Conservation (phyloP, 345 rosid species). For the Conringia planisiliqua region DNA sequence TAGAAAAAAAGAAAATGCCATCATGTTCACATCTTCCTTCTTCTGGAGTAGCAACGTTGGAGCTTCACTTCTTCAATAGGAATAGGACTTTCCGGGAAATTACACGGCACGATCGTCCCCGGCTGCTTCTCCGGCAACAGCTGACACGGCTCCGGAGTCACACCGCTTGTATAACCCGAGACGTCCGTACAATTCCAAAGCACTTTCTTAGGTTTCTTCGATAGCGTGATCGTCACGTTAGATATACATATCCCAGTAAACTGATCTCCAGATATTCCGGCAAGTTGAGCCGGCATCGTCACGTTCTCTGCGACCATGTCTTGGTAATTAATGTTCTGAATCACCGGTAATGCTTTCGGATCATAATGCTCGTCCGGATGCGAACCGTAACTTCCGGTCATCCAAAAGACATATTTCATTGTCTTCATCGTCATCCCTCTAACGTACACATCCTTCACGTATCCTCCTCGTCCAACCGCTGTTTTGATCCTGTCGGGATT, state of each 20-base stretch:
- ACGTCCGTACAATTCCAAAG: slow-evolving; percentile 84
- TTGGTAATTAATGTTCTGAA: slow-evolving; percentile 57
- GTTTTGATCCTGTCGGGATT: slow-evolving; percentile 54
- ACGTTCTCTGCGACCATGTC: slow-evolving; percentile 78
- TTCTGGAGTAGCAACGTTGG: slow-evolving; percentile 42
- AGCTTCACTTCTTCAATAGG: slow-evolving; percentile 48
- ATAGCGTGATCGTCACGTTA: slow-evolving; percentile 57
- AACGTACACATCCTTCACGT: slow-evolving; percentile 68
- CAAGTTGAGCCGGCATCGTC: slow-evolving; percentile 57
- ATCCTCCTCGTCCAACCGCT: slow-evolving; percentile 74
- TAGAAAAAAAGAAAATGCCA: neutral
- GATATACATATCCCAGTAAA: slow-evolving; percentile 79
- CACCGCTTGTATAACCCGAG: slow-evolving; percentile 53
- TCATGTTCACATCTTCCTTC: slow-evolving; percentile 30
- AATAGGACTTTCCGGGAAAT: slow-evolving; percentile 55
- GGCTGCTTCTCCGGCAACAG: slow-evolving; percentile 44
- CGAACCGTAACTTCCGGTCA: slow-evolving; percentile 76
- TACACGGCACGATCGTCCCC: slow-evolving; percentile 37
- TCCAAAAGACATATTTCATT: slow-evolving; percentile 87
- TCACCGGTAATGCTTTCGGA: slow-evolving; percentile 62
- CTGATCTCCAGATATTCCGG: slow-evolving; percentile 55
- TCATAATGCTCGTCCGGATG: slow-evolving; percentile 72
- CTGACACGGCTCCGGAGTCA: slow-evolving; percentile 59
- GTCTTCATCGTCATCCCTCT: slow-evolving; percentile 63
- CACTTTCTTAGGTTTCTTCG: slow-evolving; percentile 44